Evolutionary conservation across 2,329 filamentous ascomycete species (phyloP), one percentile per base, ranked within the genome.

Genomic region (Alternaria conjuncta): DNA sequence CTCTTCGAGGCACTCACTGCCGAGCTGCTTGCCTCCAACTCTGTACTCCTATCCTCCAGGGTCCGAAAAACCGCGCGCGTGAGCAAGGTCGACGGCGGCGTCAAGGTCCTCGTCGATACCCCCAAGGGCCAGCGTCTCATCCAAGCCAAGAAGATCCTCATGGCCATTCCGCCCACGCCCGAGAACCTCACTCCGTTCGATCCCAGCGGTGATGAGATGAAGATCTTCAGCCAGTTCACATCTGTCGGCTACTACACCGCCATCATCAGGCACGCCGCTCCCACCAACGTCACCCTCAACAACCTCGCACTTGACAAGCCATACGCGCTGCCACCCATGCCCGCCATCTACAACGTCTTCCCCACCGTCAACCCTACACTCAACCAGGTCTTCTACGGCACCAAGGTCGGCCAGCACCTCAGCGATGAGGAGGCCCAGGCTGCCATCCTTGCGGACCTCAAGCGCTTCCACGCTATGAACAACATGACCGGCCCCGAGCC

Each of bases 91-190:
- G 13, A 26, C 1, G 49, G 56, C 30, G 23, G 45, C 15, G 64
- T 71, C 18, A 64, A 57, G 21, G 23, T 69, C 11, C 54, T 65
- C 10, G 60, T 68, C 44, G 46, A 69, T 7, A 72, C 71, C 2
- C 65, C 71, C 2, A 36, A 49, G 4, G 68, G 70, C 51, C 12
- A 30, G n/a, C 66, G 62, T 13, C 64, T 72, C 55, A 73, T 85
- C 47, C 61, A 74, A 50, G 81, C 81, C 4, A 78, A 78, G 36
- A 80, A 82, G 60, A 64, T 85, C 1, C 62, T 85, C 15, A 74
- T 82, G 18, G 72, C 83, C n/a, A 77, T 82, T 9, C 82, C 83
- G 1, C 83, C 81, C 3, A 76, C 73, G 30, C 50, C 79, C 6
- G 61, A 75, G 0, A 79, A 76, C 46, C 73, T 84, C 10, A 8